Evolutionary conservation across 2,329 filamentous ascomycete genomes (phyloP), one percentile per base, ranked within the genome.

Genomic region (Fusarium devonianum): DNA sequence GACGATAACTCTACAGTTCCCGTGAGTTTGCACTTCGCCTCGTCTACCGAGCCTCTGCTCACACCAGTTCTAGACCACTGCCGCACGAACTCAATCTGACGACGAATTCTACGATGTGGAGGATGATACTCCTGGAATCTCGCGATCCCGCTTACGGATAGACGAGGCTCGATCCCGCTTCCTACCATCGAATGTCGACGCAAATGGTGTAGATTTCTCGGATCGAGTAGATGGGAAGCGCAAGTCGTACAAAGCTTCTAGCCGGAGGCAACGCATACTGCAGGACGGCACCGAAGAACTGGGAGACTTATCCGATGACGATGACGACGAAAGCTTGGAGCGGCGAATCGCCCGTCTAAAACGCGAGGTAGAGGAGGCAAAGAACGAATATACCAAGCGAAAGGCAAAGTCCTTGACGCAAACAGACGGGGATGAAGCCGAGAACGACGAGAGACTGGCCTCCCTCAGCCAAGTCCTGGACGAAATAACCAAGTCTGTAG

Each of bases 1-100:
- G 91, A 96, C 68, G 92, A 96, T 72, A 89, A 85, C 57, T 96
- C 92, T 16, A 96, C 92, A 36, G 77, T 92, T 48, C 89, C 87
- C 46, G 90, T 93, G 76, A 72, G 83, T 71, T 33, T 34, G 29
- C 7, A 16, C 9, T 29, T 18, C 17, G n/a, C n/a, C n/a, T n/a
- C 28, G 3, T 33, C 19, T n/a, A 25, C 11, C 16, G 5, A 30
- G 10, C 7, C 14, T 29, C 66, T 45, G 67, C 61, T 69, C 46
- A 70, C 48, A 14, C 19, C 30, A 38, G 22, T 13, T 37, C 34
- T 40, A 85, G 81, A 79, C 81, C 6, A 81, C 78, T 10, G 78
- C 83, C 34, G 77, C 79, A 26, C 78, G 73, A 48, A 83, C 80
- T 4, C 77, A 78, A 18, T 85, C 79, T 7, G 87, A 85, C 67